Percentiles rank a stretch among this genome's conserved stretches.
phyloP scores from a whole-genome alignment of 257 asterid species.

The Voacanga thouarsii region DNA sequence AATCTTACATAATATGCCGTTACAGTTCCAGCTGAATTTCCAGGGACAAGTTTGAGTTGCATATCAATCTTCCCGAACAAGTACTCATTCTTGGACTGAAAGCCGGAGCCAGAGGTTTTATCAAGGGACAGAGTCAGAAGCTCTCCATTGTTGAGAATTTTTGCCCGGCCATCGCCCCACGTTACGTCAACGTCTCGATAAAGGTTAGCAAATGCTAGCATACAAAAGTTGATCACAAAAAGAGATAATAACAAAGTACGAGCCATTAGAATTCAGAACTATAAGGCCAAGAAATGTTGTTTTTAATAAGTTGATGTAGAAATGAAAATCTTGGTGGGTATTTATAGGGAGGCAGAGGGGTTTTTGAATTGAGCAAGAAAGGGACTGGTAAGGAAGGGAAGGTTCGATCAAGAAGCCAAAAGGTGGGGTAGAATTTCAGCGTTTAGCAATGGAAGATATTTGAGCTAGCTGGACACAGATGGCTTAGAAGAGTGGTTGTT shows the following conservation, averaged over 20 bases:
- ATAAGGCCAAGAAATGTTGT: background rate
- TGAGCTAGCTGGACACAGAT: constrained; percentile 8
- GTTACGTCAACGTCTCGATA: constrained; percentile 12
- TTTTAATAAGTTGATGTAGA: background rate
- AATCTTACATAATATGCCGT: constrained; percentile 20
- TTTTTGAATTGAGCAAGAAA: background rate
- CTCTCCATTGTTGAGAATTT: constrained; percentile 18
- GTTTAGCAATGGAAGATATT: background rate
- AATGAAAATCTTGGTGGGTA: background rate
- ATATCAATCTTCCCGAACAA: constrained; percentile 19
- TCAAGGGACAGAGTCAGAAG: constrained; percentile 18
- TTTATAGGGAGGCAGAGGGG: background rate
- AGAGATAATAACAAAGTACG: background rate
- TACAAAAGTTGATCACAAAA: background rate
- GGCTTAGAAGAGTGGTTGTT: background rate
- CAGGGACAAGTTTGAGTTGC: constrained; percentile 17
- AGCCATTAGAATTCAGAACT: background rate
- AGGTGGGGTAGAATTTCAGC: background rate
- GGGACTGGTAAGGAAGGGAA: background rate
- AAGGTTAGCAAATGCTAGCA: constrained; percentile 2
- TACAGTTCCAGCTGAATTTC: constrained; percentile 24
- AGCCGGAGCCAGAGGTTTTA: constrained; percentile 21
- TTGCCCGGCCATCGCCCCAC: constrained; percentile 18
- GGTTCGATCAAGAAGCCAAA: constrained; percentile 3
- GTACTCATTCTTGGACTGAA: constrained; percentile 18